Base-by-base conservation (phyloP, 495 filamentous ascomycete genomes). In the Chaetomidium leptoderma region DNA sequence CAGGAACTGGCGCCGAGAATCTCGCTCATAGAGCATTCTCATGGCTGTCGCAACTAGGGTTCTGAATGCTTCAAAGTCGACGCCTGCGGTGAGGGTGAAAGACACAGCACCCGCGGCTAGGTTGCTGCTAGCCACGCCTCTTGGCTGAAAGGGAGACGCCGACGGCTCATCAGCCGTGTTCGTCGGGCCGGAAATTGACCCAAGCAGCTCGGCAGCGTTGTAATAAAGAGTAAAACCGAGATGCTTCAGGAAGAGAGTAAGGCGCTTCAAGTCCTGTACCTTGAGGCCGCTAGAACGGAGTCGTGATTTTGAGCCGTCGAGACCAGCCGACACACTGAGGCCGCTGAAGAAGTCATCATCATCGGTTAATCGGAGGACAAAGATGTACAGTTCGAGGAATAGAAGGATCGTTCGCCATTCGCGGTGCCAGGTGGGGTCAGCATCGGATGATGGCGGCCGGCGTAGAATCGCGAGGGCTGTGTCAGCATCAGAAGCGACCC, bases 361-460 rank as follows among this genome's bases (percentile, higher is more conserved):
- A 63, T 97, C 95, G 73, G 89, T 96, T 45, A 96, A 81, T 62
- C 91, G 87, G 32, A 97, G 75, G 6, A 96, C 79, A 67, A 97
- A 97, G 13, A 86, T 89, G 70, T 96, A 99, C 11, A 97, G 81
- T 63, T 97, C 93, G 26, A 99, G 78, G 66, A 97, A 99, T 2
- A 97, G 78, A 0, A 97, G 77, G 33, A 96, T 83, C 2, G 92
- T 85, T 14, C 85, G 85, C 95, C 95, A 97, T 67, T 97, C 88
- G 56, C 86, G 82, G 42, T 86, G 63, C 83, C 59, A 70, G 17
- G 19, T 16, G 1, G 60, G 64, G 40, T 64, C 58, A 0, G 39
- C n/a, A 11, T 51, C 60, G 8, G 70, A 59, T 46, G 62, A 53
- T 14, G 55, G 57, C 19, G 57, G 64, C 29, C 73, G 67, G 14